These are phyloP conservation scores for Apocynum venetum DNA, from an alignment of 257 asterid species.

Conservation along the genomic window DNA sequence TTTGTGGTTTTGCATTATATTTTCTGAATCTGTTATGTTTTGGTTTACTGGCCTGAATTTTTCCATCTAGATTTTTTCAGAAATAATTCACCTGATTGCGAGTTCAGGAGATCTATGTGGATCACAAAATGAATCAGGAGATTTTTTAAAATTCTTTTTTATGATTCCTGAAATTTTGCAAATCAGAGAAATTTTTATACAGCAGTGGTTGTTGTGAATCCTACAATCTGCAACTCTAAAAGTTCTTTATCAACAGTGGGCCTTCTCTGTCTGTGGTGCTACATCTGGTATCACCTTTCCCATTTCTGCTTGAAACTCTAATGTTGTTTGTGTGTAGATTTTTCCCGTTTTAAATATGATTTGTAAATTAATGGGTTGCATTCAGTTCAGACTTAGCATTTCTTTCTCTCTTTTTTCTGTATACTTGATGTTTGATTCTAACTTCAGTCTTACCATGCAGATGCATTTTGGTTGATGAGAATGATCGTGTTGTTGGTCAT, in stretches of 20 bases:
- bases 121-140: neutral
- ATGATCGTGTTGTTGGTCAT: conserved; percentile 84
- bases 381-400: neutral
- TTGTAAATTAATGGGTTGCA: neutral
- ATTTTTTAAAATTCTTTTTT: too few species aligned
- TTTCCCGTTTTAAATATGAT: neutral
- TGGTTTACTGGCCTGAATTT: neutral
- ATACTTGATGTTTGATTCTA: neutral
- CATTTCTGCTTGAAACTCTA: neutral
- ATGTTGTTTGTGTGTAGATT: neutral
- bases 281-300: neutral
- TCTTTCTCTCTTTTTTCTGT: neutral
- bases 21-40: neutral
- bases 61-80: neutral
- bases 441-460: conserved; percentile 37
- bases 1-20: neutral
- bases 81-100: neutral
- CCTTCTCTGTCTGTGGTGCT: neutral
- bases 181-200: neutral
- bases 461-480: conserved; percentile 91
- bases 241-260: neutral
- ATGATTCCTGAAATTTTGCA: neutral
- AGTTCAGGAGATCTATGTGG: neutral
- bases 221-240: neutral
- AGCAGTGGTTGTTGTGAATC: neutral